These are phyloP conservation scores for Anastatica hierochuntica DNA, from an alignment of 345 rosid species.

Conservation along the genomic window DNA sequence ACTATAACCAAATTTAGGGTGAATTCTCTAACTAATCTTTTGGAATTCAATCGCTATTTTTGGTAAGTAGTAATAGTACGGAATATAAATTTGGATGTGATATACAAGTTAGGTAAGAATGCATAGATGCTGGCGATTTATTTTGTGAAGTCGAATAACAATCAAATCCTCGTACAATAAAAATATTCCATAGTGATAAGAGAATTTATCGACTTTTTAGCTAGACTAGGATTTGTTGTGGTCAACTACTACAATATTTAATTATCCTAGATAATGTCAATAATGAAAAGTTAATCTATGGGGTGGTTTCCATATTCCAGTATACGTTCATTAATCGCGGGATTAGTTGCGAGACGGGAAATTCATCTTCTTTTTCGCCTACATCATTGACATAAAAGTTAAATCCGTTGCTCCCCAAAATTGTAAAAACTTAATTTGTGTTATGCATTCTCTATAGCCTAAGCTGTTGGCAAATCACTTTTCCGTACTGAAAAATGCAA, in stretches of 20 bases:
- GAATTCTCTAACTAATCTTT: too few species aligned
- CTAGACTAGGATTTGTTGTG: not conserved
- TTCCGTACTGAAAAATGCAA: not conserved
- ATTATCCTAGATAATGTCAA: too few species aligned
- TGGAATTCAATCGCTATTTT: too few species aligned
- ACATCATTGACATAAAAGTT: too few species aligned
- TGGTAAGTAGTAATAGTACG: too few species aligned
- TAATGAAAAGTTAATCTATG: not conserved
- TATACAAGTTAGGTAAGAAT: slow-evolving; percentile 17
- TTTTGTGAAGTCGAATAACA: slow-evolving; percentile 11
- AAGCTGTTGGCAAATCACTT: not conserved
- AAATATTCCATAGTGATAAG: slow-evolving; percentile 5
- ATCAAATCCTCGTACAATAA: slow-evolving; percentile 15
- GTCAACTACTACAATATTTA: not conserved
- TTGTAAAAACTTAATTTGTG: too few species aligned
- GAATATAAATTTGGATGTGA: too few species aligned
- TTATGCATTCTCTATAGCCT: not conserved
- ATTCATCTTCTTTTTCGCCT: not conserved
- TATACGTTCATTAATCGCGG: not conserved
- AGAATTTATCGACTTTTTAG: not conserved
- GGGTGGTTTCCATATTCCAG: not conserved
- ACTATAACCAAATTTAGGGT: too few species aligned
- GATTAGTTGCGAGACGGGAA: not conserved
- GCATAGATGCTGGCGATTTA: not conserved
- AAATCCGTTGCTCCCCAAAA: too few species aligned